Evolutionary conservation across 768 basidiomycete species (phyloP).

Genomic region (Thelephora ganbajun): DNA sequence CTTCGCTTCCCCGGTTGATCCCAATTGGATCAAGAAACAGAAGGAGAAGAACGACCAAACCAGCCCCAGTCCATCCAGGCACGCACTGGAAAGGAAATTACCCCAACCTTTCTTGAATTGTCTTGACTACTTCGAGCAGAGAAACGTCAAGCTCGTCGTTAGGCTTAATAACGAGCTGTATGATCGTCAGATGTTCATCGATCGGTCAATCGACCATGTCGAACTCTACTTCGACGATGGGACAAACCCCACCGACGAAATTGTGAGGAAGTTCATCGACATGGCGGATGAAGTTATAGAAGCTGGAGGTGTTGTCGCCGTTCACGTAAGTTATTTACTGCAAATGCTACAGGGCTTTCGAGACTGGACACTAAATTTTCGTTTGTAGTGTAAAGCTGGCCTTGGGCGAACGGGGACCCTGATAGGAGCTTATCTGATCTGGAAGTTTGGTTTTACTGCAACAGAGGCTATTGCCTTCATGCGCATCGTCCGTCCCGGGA

Average conservation of each 20-base stretch:
- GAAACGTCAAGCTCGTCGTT: conserved; percentile 80
- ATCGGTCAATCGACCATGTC: conserved; percentile 76
- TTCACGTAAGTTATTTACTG: conserved; percentile 50
- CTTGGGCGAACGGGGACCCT: conserved; percentile 92
- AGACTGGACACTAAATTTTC: neutral
- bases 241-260: conserved; percentile 93
- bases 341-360: conserved; percentile 5
- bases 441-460: conserved; percentile 97
- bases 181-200: conserved; percentile 66
- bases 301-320: conserved; percentile 68
- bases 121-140: conserved; percentile 83
- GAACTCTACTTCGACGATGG: conserved; percentile 98
- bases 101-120: conserved; percentile 79
- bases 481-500: conserved; percentile 92
- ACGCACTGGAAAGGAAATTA: conserved; percentile 64
- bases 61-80: conserved; percentile 17
- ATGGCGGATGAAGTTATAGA: conserved; percentile 69
- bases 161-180: conserved; percentile 90
- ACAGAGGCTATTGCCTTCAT: conserved; percentile 95
- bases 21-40: conserved; percentile 63
- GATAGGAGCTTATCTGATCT: conserved; percentile 95
- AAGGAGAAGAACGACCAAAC: conserved; percentile 41
- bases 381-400: conserved; percentile 81
- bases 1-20: conserved; percentile 84
- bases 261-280: conserved; percentile 84